Percentiles rank a stretch among this genome's conserved stretches.
phyloP scores from a whole-genome alignment of 148 eudicot genomes.

The Rhododendron griersonianum region DNA sequence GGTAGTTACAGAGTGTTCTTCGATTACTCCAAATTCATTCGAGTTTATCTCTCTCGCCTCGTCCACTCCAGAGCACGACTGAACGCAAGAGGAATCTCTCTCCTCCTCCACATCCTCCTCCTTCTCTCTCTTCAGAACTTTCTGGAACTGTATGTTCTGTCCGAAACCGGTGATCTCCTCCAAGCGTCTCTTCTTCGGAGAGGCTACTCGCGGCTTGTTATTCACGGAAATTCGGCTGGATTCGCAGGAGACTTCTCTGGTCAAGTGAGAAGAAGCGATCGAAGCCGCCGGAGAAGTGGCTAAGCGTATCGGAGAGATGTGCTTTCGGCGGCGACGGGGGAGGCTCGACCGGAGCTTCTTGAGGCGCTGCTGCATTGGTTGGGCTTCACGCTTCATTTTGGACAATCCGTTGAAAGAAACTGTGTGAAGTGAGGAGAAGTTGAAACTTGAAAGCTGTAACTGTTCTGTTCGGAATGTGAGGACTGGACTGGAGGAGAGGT shows the following conservation, averaged over 20 bases:
- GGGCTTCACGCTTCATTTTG: slow-evolving; percentile 9
- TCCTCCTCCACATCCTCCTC: slow-evolving; percentile 17
- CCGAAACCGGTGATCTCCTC: slow-evolving; percentile 1
- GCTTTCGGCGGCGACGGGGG: slow-evolving; percentile 56
- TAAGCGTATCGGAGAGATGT: slow-evolving; percentile 41
- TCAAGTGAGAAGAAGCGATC: slow-evolving; percentile 13
- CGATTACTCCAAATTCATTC: slow-evolving; percentile 12
- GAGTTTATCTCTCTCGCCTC: slow-evolving; percentile 22
- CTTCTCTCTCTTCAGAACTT: slow-evolving; percentile 29
- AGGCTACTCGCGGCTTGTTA: neutral
- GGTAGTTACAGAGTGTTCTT: slow-evolving; percentile 15
- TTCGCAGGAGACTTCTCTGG: slow-evolving; percentile 44
- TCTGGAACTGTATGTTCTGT: slow-evolving; percentile 19
- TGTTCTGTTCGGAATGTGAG: neutral
- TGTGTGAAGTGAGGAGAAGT: neutral
- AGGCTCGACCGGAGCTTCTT: slow-evolving; percentile 68
- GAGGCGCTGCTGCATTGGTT: slow-evolving; percentile 8
- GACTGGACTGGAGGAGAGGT: neutral
- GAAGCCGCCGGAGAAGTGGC: slow-evolving; percentile 16
- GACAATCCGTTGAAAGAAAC: neutral
- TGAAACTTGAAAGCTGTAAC: neutral
- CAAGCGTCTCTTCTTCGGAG: slow-evolving; percentile 20
- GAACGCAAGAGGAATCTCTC: slow-evolving; percentile 55
- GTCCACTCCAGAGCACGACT: slow-evolving; percentile 45
- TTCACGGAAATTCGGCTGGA: slow-evolving; percentile 41